A percentile compares a stretch with the other conserved stretches of the same genome.
Conservation (phyloP, 768 basidiomycete genomes). For the Bullera alba region DNA sequence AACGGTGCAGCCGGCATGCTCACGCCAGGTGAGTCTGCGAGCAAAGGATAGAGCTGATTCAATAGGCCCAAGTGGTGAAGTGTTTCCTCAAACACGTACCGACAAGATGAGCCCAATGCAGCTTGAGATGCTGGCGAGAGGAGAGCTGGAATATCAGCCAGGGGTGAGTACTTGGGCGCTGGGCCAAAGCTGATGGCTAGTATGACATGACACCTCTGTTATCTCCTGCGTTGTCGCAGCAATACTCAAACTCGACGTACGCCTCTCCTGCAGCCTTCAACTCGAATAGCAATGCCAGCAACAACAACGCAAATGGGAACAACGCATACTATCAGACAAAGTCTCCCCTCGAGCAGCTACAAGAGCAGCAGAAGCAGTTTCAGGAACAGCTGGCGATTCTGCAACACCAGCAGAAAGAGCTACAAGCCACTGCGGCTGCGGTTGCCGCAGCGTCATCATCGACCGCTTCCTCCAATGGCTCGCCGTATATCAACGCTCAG, state of each 20-base stretch:
- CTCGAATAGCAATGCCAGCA: background rate
- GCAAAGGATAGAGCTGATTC: background rate
- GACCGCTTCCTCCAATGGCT: conserved; percentile 43
- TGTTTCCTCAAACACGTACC: conserved; percentile 24
- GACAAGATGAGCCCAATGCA: conserved; percentile 42
- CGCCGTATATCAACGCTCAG: conserved; percentile 52
- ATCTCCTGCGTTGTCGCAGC: conserved; percentile 46
- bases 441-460: conserved; percentile 21
- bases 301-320: no score
- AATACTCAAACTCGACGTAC: conserved; percentile 27
- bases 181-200: conserved; percentile 15
- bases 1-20: conserved; percentile 48
- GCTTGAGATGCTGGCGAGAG: conserved; percentile 26
- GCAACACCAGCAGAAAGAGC: conserved; percentile 34
- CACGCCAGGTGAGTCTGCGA: conserved; percentile 55
- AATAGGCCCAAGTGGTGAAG: conserved; percentile 28
- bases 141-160: conserved; percentile 20
- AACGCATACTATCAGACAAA: no score
- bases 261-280: conserved; percentile 20
- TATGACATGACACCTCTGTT: conserved; percentile 46
- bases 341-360: conserved; percentile 33
- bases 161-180: conserved; percentile 28
- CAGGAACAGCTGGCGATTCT: conserved; percentile 33
- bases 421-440: conserved; percentile 43
- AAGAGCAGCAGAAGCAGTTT: conserved; percentile 40